phyloP scores from a whole-genome alignment of 1,284 basidiomycete genomes.

The Ganoderma sp. region DNA sequence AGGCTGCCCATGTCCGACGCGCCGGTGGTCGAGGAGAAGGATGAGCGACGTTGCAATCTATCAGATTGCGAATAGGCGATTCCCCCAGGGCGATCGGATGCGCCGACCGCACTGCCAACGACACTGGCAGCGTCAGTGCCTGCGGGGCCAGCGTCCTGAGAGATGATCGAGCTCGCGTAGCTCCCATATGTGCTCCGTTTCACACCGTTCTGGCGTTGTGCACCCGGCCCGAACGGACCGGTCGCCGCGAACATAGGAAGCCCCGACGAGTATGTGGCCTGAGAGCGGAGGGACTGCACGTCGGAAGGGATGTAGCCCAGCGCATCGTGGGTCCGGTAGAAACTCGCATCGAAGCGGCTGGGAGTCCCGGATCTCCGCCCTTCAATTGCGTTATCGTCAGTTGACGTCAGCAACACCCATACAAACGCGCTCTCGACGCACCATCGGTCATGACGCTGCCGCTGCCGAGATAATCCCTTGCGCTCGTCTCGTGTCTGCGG shows the following conservation, averaged over 20 bases:
- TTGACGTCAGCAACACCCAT: constrained; percentile 31
- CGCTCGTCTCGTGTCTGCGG: constrained; percentile 87
- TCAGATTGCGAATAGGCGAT: constrained; percentile 87
- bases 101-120: constrained; percentile 53
- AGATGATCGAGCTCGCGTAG: constrained; percentile 91
- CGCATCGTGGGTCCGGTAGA: constrained; percentile 95
- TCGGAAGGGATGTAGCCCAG: constrained; percentile 95
- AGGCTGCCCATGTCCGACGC: constrained; percentile 79
- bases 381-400: constrained; percentile 36
- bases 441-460: constrained; percentile 55
- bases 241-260: constrained; percentile 82
- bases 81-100: constrained; percentile 56
- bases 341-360: constrained; percentile 91
- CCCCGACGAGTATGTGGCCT: constrained; percentile 91
- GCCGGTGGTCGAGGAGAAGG: constrained; percentile 79
- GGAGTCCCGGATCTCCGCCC: constrained; percentile 79
- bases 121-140: constrained; percentile 66
- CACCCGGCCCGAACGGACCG: constrained; percentile 70
- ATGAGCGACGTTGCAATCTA: constrained; percentile 66
- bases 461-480: constrained; percentile 67
- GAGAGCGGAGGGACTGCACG: constrained; percentile 91
- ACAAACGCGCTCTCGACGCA: constrained; percentile 41
- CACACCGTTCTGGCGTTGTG: constrained; percentile 63
- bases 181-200: constrained; percentile 82
- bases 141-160: constrained; percentile 79